Base-by-base conservation (phyloP, 257 asterid genomes). In the Fraxinus americana region DNA sequence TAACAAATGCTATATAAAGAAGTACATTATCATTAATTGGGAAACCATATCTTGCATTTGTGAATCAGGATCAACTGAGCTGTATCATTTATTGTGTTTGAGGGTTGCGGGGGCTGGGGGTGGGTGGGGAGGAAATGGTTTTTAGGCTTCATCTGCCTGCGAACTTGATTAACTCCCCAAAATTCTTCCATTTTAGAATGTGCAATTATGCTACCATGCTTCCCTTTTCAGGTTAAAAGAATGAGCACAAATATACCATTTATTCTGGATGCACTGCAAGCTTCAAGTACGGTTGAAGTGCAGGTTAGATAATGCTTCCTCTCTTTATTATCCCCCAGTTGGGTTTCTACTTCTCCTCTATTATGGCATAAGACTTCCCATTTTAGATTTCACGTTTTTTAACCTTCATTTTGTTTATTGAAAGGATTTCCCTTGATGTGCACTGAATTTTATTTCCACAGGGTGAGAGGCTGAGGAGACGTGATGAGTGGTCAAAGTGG, bases 391-490 rank as follows among this genome's bases (percentile, higher is more conserved):
- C 66, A 17, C 59, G 48, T 14, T 54, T 73, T 19, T 16, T 13
- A 39, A 5, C 29, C 35, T 75, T 1, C 76, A 14, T 17, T 34
- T 54, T 43, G 17, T 36, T 43, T 78, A 54, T 68, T 66, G 30
- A 54, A 39, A 80, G 52, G 75, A 54, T 52, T 43, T 84, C 73
- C 72, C 61, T 35, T 77, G 74, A 25, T 70, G 50, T 77, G 71
- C 63, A 71, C 65, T 80, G 32, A 41, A 73, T 79, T 78, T 67
- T 67, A 78, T 75, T 74, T 77, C 75, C 82, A 73, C 77, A 96
- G 99, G 92, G 87, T 73, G 96, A 89, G 81, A 93, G 83, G 87
- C 81, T 96, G 61, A 90, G 99, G 87, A 90, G 97, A 81, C 97
- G 97, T 72, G 86, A 87, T 48, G 96, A 88, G 54, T 96, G 99